phyloP scores from a whole-genome alignment of 306 rosid species.

The Prunus armeniaca region DNA sequence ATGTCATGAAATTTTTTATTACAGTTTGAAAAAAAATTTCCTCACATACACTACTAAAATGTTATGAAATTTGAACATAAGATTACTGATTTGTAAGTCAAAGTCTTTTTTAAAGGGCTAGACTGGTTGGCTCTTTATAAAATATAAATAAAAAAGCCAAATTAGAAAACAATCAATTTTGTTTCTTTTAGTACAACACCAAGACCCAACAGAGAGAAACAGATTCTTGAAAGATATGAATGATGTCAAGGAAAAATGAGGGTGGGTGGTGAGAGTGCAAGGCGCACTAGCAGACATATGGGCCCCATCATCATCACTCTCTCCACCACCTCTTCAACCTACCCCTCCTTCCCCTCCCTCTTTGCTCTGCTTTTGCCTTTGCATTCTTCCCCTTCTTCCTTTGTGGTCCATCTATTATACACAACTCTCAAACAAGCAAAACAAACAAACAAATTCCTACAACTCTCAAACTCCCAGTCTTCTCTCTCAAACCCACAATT shows the following conservation, averaged over 20 bases:
- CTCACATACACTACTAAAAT: no score
- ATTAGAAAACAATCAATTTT: background rate
- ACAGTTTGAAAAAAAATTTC: no score
- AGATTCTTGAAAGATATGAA: constrained; percentile 35
- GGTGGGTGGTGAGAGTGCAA: constrained; percentile 32
- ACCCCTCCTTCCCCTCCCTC: background rate
- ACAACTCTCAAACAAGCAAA: background rate
- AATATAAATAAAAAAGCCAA: background rate
- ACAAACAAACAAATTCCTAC: background rate
- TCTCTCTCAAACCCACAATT: background rate
- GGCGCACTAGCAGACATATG: constrained; percentile 60
- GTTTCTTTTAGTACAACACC: background rate
- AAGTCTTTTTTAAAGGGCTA: no score
- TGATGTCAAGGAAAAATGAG: constrained; percentile 20
- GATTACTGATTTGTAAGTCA: no score
- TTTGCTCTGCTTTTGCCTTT: constrained; percentile 12
- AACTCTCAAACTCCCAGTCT: background rate
- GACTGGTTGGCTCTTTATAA: background rate
- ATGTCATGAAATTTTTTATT: rapidly evolving
- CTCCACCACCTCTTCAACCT: constrained; percentile 37
- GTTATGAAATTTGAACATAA: rapidly evolving
- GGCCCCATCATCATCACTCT: constrained; percentile 56
- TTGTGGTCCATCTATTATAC: background rate
- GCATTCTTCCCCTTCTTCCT: constrained; percentile 5
- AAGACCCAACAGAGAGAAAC: constrained; percentile 20